phyloP scores from a whole-genome alignment of 2,329 filamentous ascomycete species.

The Penicillium brasilianum region DNA sequence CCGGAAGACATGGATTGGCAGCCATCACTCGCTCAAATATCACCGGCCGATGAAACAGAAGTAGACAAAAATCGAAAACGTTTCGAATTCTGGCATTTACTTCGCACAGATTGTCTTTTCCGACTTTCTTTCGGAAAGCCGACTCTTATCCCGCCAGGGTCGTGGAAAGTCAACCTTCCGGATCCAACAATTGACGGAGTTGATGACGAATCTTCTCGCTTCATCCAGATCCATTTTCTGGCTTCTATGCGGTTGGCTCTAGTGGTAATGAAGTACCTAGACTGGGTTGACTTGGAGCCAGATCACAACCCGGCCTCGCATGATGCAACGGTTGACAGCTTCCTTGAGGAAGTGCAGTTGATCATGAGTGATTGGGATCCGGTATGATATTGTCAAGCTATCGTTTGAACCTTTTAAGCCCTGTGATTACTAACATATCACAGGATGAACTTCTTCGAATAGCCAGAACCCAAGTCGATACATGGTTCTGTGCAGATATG shows the following conservation, averaged over 20 bases:
- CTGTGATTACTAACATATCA: neutral
- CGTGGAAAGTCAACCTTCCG: neutral
- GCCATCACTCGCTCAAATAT: neutral
- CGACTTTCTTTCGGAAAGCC: neutral
- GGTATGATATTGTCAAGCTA: neutral
- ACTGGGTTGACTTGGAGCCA: neutral
- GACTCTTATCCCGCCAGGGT: neutral
- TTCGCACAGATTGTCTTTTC: neutral
- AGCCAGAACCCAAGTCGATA: neutral
- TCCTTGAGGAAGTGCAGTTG: neutral
- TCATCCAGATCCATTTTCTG: constrained; percentile 1
- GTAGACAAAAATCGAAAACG: constrained; percentile 2
- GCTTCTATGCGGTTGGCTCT: neutral
- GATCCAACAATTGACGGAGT: neutral
- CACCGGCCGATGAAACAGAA: neutral
- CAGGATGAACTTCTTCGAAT: neutral
- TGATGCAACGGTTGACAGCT: neutral
- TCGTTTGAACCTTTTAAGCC: neutral
- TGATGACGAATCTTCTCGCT: neutral
- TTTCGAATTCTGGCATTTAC: constrained; percentile 1
- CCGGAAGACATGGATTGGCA: neutral
- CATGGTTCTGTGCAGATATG: neutral
- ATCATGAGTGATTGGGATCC: neutral
- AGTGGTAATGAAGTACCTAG: constrained; percentile 1
- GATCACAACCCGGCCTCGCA: neutral